Conservation (phyloP, 2,329 filamentous ascomycete species). For the Claviceps fusiformis region DNA sequence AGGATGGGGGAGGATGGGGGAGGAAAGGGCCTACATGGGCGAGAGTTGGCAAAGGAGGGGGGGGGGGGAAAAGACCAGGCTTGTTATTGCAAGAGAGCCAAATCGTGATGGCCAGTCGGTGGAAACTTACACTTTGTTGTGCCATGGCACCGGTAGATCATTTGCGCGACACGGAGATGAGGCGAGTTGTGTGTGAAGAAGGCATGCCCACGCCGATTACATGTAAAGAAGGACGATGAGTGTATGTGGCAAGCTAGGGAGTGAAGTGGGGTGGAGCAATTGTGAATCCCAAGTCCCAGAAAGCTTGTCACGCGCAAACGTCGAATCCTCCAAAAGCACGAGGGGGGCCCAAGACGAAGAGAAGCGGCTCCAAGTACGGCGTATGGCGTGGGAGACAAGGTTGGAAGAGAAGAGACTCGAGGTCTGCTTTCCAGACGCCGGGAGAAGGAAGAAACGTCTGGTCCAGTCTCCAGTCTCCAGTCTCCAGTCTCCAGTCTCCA, state of each 20-base stretch:
- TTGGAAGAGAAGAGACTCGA: constrained; percentile 17
- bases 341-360: constrained; percentile 10
- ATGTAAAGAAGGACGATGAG: constrained; percentile 6
- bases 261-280: background rate
- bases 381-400: constrained; percentile 18
- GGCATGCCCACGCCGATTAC: constrained; percentile 14
- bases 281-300: background rate
- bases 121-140: constrained; percentile 23
- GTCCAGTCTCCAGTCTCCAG: too few species aligned
- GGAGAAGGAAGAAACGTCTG: constrained; percentile 24
- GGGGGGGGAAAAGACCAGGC: background rate
- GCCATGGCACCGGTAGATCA: constrained; percentile 25
- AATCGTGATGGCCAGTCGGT: background rate
- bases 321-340: background rate
- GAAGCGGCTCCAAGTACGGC: constrained; percentile 13
- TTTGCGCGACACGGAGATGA: constrained; percentile 21
- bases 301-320: background rate
- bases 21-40: too few species aligned
- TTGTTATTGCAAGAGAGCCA: too few species aligned
- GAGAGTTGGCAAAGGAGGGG: background rate
- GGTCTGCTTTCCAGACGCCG: constrained; percentile 21
- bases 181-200: constrained; percentile 14
- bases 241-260: constrained; percentile 1
- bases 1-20: too few species aligned
- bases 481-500: too few species aligned